Evolutionary conservation across 768 basidiomycete species (phyloP).

Genomic region (Leucocoprinus leucothites): DNA sequence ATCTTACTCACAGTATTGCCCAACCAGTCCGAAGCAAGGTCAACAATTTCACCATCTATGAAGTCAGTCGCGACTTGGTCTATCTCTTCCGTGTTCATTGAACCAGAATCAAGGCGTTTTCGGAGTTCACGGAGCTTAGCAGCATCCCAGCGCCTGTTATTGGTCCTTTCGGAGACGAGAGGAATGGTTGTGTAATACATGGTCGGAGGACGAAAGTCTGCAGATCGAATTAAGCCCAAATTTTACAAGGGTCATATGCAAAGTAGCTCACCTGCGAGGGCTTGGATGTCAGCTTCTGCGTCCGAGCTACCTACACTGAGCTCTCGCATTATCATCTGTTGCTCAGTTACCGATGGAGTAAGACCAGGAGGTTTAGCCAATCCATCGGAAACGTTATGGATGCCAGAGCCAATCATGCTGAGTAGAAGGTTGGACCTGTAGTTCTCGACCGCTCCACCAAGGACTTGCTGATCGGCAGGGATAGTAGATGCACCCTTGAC

Average conservation of each 20-base stretch:
- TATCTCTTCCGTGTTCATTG: slow-evolving; percentile 79
- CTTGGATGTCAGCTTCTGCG: slow-evolving; percentile 80
- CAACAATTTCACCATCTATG: slow-evolving; percentile 91
- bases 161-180: slow-evolving; percentile 76
- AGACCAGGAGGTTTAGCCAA: slow-evolving; percentile 66
- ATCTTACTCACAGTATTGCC: slow-evolving; percentile 77
- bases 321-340: slow-evolving; percentile 96
- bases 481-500: slow-evolving; percentile 92
- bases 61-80: slow-evolving; percentile 90
- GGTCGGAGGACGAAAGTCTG: slow-evolving; percentile 89
- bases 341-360: slow-evolving; percentile 79
- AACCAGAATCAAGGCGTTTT: slow-evolving; percentile 90
- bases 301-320: slow-evolving; percentile 74
- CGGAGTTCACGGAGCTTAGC: slow-evolving; percentile 91
- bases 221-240: slow-evolving; percentile 6
- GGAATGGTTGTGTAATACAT: slow-evolving; percentile 98
- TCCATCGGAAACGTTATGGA: slow-evolving; percentile 54
- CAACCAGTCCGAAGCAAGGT: slow-evolving; percentile 96
- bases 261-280: slow-evolving; percentile 73
- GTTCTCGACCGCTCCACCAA: slow-evolving; percentile 90
- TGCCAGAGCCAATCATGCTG: slow-evolving; percentile 81
- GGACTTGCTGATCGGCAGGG: slow-evolving; percentile 90
- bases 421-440: slow-evolving; percentile 89
- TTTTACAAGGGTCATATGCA: background rate
- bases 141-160: slow-evolving; percentile 90